Base-by-base conservation (phyloP, 2,329 filamentous ascomycete genomes). In the Atkinsonella texensis region DNA sequence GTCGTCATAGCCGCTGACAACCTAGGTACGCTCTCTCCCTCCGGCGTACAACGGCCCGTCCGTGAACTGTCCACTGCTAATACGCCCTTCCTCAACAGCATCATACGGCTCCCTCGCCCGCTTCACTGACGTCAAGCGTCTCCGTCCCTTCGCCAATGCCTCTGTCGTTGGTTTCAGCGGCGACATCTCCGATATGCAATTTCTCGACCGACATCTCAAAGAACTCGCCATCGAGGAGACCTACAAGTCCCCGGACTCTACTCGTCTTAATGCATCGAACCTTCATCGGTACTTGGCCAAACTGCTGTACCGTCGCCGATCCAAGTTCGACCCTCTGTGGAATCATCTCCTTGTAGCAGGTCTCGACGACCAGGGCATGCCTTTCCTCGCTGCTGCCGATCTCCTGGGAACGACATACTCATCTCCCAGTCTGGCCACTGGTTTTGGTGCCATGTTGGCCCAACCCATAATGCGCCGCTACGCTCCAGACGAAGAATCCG, bases 111-210 rank as follows among this genome's bases (percentile, higher is more conserved):
- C 93, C 52, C 87, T 91, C 59, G 91, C 93, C 54, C 89, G 93
- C 66, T 98, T 97, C 79, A 90, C 87, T 63, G 87, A 96, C 69
- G 89, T 97, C 67, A 94, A 96, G 74, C 90, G 93, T 65, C 84
- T 98, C 59, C 89, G 89, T 62, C 79, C 83, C 61, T 97, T 97
- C 71, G 88, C 89, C 71, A 77, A 83, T 58, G 81, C 84, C 58
- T 84, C 89, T 32, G 80, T 97, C 54, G 78, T 98, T 64, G 93
- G 93, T 63, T 95, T 97, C 73, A 89, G 89, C 68, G 93, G 93
- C 68, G 93, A 98, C 74, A 85, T 98, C 62, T 95, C 88, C 58
- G 93, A 98, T 75, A 97, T 98, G 93, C 93, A 98, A 76, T 94
- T 94, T 75, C 83, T 98, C 60, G 87, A 95, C 79, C 84, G 93